A percentile compares a stretch with the other conserved stretches of the same genome.
phyloP scores from a whole-genome alignment of 1,284 basidiomycete genomes.

The Ganoderma lingzhi region DNA sequence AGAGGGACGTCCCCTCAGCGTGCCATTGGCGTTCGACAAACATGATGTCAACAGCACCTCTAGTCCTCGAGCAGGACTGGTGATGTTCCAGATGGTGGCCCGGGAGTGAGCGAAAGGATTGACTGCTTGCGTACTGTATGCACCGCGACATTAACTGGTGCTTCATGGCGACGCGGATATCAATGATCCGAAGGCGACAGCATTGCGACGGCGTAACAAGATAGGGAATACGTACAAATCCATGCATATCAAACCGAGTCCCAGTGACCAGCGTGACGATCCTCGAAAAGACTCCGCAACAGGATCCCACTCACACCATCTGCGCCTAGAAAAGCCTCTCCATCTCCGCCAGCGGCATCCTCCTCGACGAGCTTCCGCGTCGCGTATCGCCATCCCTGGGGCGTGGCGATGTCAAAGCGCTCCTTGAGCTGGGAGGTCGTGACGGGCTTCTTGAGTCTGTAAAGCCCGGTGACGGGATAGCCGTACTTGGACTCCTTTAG shows the following conservation, averaged over 20 bases:
- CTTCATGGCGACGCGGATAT: slow-evolving; percentile 7
- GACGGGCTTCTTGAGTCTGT: slow-evolving; percentile 38
- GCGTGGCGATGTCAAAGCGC: slow-evolving; percentile 37
- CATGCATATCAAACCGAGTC: background rate
- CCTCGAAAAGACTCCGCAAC: background rate
- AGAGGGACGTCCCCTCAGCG: background rate
- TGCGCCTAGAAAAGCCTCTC: slow-evolving; percentile 28
- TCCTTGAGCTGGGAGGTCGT: slow-evolving; percentile 35
- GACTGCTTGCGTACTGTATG: background rate
- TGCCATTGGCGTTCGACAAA: background rate
- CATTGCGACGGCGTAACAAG: background rate
- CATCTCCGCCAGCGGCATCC: slow-evolving; percentile 29
- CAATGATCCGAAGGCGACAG: background rate
- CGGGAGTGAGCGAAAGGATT: background rate
- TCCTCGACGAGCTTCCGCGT: slow-evolving; percentile 39
- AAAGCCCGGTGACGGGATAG: slow-evolving; percentile 43
- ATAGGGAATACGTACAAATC: background rate
- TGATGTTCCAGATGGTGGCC: background rate
- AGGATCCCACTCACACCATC: background rate
- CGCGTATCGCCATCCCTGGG: slow-evolving; percentile 43
- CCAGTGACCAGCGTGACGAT: background rate
- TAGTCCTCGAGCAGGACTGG: background rate
- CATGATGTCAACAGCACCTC: background rate
- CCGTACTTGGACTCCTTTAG: slow-evolving; percentile 41
- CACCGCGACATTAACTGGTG: background rate